Base-by-base conservation (phyloP, 2,329 filamentous ascomycete species). In the Pochonia chlamydosporia region DNA sequence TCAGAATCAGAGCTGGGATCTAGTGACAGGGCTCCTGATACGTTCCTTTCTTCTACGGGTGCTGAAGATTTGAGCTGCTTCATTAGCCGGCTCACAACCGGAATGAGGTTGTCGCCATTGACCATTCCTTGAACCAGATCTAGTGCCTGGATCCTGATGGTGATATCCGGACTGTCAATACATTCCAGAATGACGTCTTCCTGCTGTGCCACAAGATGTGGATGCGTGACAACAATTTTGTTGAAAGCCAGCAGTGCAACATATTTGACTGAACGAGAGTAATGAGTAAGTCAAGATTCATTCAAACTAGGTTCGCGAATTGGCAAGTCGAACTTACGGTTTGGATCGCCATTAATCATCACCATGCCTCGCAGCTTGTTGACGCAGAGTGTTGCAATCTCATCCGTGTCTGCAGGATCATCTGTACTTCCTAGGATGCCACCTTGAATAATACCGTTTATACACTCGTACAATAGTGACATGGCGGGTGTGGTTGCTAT, bases 401-500 rank as follows among this genome's bases (percentile, higher is more conserved):
- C 91, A 56, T 97, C 91, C 33, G 87, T 86, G 46, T 92, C 91
- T 28, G 84, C 77, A 18, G 84, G 81, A 45, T 89, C 87, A 54
- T 91, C 89, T 24, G 84, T 82, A 39, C 85, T 88, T 26, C 89
- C 88, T 43, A 99, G 72, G 48, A 99, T 96, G 1, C 93, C 93
- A 24, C 93, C 93, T 63, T 96, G 91, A 49, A 99, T 96, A 52
- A 99, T 95, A 21, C 93, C 93, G 64, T 95, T 96, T 67, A 99
- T 96, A 62, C 93, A 99, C 68, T 99, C 93, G 59, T 99, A 99
- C 5, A 97, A 71, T 24, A 99, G 70, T n/a, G 93, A 97, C 93
- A 97, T 97, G 24, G 93, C 93, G 5, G 88, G 87, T 0, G 93
- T 99, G 1, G 91, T 96, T 57, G 89, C 85, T 54, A 99, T 97